These are phyloP conservation scores for Huntiella abstrusa DNA, from an alignment of 2,329 filamentous ascomycete genomes.

Conservation along the genomic window DNA sequence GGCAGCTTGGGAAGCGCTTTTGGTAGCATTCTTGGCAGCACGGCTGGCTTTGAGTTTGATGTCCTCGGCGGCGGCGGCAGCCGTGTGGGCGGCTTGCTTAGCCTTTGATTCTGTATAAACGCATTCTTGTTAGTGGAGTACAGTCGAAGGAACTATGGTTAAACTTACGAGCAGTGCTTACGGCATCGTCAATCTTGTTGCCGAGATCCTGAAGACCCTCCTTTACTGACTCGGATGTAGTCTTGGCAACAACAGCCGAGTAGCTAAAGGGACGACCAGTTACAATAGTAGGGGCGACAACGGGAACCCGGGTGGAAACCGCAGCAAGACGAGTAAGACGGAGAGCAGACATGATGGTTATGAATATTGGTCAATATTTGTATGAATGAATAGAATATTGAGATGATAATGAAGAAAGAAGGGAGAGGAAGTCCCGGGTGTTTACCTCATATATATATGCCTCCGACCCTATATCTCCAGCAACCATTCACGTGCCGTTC, in stretches of 20 bases:
- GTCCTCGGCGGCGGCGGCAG: constrained; percentile 16
- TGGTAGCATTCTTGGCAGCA: constrained; percentile 4
- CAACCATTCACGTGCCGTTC: not conserved
- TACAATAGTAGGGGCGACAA: constrained; percentile 19
- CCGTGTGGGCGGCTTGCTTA: constrained; percentile 18
- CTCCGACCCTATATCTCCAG: no score
- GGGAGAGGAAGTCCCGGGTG: not conserved
- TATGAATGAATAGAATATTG: not conserved
- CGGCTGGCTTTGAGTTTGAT: constrained; percentile 21
- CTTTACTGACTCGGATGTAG: constrained; percentile 35
- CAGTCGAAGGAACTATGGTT: not conserved
- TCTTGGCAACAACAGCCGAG: constrained; percentile 26
- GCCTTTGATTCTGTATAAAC: constrained; percentile 12
- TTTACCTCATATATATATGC: no score
- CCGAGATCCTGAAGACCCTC: constrained; percentile 38
- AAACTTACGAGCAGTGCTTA: constrained; percentile 36
- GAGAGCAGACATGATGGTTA: constrained; percentile 6
- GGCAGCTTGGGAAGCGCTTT: constrained; percentile 13
- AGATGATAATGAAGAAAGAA: not conserved
- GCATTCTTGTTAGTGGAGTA: not conserved
- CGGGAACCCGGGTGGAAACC: constrained; percentile 2
- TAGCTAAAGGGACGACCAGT: constrained; percentile 33
- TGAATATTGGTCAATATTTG: not conserved
- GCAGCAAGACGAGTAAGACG: constrained; percentile 23
- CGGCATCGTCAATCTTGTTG: constrained; percentile 42